These are phyloP conservation scores for Schizosaccharomyces lindneri DNA, from an alignment of 805 yeast species.

Conservation along the genomic window DNA sequence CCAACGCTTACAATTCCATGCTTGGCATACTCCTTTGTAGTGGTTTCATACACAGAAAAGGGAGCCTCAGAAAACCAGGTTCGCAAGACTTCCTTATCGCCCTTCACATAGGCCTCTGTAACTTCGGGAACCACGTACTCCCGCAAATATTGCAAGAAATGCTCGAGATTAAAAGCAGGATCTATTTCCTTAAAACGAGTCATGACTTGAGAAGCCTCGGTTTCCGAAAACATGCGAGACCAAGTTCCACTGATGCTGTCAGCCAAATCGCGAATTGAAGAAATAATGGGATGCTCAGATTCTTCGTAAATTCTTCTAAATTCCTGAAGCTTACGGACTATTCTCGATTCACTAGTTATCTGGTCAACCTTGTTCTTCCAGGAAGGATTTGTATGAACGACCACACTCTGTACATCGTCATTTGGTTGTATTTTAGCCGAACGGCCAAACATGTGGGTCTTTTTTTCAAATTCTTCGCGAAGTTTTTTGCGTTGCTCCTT, in stretches of 20 bases:
- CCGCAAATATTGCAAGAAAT: slow-evolving; percentile 59
- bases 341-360: slow-evolving; percentile 37
- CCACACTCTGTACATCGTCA: slow-evolving; percentile 59
- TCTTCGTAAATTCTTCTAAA: slow-evolving; percentile 52
- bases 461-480: slow-evolving; percentile 24
- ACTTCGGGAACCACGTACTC: slow-evolving; percentile 87
- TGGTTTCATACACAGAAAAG: slow-evolving; percentile 77
- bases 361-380: slow-evolving; percentile 40
- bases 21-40: slow-evolving; percentile 73
- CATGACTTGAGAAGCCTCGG: slow-evolving; percentile 84
- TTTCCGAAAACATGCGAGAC: slow-evolving; percentile 67
- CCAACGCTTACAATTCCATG: slow-evolving; percentile 84
- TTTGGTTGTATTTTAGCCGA: slow-evolving; percentile 20
- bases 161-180: slow-evolving; percentile 59
- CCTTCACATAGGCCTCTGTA: slow-evolving; percentile 79
- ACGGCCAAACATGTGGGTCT: slow-evolving; percentile 4
- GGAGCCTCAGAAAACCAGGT: slow-evolving; percentile 95
- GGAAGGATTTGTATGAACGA: slow-evolving; percentile 57
- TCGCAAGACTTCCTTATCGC: slow-evolving; percentile 62
- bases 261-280: slow-evolving; percentile 51
- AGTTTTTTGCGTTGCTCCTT: slow-evolving; percentile 58
- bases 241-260: slow-evolving; percentile 34
- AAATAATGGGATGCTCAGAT: slow-evolving; percentile 73
- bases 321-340: slow-evolving; percentile 40
- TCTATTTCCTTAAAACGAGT: slow-evolving; percentile 70